Evolutionary conservation across 306 rosid species (phyloP).

Genomic region (Vigna angularis): DNA sequence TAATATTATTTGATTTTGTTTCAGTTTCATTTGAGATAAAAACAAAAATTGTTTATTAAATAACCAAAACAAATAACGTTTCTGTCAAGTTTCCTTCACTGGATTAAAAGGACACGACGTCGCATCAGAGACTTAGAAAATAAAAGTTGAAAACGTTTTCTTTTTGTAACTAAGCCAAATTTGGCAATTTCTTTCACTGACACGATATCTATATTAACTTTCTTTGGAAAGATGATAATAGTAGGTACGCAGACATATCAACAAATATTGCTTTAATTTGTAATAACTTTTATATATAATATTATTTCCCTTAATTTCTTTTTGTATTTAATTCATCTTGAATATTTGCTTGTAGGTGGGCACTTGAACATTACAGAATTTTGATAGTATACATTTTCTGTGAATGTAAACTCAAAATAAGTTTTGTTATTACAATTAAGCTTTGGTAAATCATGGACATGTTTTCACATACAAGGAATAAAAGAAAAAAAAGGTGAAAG

Average conservation of each 20-base stretch:
- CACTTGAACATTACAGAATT: too few species aligned
- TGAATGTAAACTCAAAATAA: background rate
- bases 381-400: too few species aligned
- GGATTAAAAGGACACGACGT: conserved; percentile 10
- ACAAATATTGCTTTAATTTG: background rate
- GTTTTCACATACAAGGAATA: too few species aligned
- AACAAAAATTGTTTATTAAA: background rate
- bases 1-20: background rate
- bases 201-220: conserved; percentile 23
- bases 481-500: too few species aligned
- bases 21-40: conserved; percentile 4
- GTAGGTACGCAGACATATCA: background rate
- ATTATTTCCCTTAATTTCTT: too few species aligned
- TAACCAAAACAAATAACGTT: conserved; percentile 8
- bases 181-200: background rate
- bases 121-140: conserved; percentile 11
- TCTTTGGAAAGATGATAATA: background rate
- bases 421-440: background rate
- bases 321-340: background rate
- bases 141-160: background rate
- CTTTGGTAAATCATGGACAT: background rate
- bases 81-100: conserved; percentile 4
- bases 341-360: background rate
- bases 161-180: background rate
- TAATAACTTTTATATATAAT: background rate